A percentile compares a stretch with the other conserved stretches of the same genome.
Evolutionary conservation across 2,329 filamentous ascomycete species (phyloP).

Genomic region (Fusarium staphyleae): DNA sequence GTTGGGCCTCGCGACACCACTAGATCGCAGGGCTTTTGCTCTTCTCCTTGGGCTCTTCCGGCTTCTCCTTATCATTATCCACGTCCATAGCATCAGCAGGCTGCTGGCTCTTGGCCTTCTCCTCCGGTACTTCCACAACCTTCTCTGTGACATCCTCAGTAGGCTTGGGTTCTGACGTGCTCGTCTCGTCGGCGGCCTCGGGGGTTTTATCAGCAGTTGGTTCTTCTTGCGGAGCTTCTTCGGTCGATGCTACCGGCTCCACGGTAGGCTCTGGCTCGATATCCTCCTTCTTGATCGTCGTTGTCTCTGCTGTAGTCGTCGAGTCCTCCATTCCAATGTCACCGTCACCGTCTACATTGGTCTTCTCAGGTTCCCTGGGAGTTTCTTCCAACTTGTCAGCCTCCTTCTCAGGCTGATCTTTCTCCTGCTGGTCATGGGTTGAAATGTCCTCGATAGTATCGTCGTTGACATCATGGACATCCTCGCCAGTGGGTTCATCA

Average conservation of each 20-base stretch:
- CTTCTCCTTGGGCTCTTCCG: conserved; percentile 38
- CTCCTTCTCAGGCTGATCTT: too few relatives aligned
- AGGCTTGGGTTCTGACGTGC: conserved; percentile 24
- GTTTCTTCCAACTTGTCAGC: conserved; percentile 30
- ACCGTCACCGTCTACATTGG: conserved; percentile 55
- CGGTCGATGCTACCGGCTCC: conserved; percentile 16
- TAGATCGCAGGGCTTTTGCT: conserved; percentile 40
- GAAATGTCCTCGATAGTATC: conserved; percentile 56
- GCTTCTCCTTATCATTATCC: conserved; percentile 44
- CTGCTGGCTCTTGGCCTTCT: conserved; percentile 33
- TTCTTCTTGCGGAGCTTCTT: conserved; percentile 33
- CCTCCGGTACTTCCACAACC: conserved; percentile 15
- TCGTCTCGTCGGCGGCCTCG: conserved; percentile 21
- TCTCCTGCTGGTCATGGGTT: conserved; percentile 39
- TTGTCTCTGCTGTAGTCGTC: conserved; percentile 36
- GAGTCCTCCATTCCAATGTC: conserved; percentile 60
- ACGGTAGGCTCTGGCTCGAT: conserved; percentile 30
- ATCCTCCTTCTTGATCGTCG: conserved; percentile 38
- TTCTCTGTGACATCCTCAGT: conserved; percentile 33
- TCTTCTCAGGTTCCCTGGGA: conserved; percentile 28
- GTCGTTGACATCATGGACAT: conserved; percentile 49
- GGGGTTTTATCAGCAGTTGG: conserved; percentile 13
- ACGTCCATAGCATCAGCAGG: conserved; percentile 46
- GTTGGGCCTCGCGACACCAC: conserved; percentile 1
- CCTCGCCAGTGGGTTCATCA: conserved; percentile 41